Percentiles rank a stretch among this genome's conserved stretches.
Evolutionary conservation across 768 basidiomycete species (phyloP).

Genomic region (Tephrocybe sp.): DNA sequence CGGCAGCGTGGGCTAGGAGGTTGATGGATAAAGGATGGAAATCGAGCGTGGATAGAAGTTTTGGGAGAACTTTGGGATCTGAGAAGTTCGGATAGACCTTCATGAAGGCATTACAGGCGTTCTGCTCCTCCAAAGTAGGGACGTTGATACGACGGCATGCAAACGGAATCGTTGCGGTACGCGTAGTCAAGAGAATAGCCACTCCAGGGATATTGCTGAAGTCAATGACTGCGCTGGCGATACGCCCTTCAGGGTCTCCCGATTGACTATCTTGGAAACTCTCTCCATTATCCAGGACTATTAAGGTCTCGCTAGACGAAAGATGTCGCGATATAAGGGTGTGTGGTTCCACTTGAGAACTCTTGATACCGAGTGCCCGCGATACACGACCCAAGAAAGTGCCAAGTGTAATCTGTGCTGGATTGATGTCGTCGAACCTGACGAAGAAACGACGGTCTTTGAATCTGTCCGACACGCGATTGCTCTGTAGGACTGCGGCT

Average conservation of each 20-base stretch:
- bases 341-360: not conserved
- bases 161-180: not conserved
- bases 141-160: not conserved
- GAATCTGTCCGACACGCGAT: slow-evolving; percentile 4
- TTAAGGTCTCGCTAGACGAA: slow-evolving; percentile 9
- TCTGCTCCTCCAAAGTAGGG: not conserved
- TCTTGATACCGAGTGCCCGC: not conserved
- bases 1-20: slow-evolving; percentile 3
- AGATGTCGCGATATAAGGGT: not conserved
- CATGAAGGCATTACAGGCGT: not conserved
- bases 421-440: slow-evolving; percentile 13
- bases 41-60: not conserved
- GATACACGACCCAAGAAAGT: slow-evolving; percentile 10
- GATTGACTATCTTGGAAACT: not conserved
- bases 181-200: slow-evolving; percentile 1
- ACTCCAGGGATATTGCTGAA: not conserved
- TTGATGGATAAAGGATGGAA: slow-evolving; percentile 9
- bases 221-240: not conserved
- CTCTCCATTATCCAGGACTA: slow-evolving; percentile 25
- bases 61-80: not conserved
- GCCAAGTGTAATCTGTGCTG: slow-evolving; percentile 4
- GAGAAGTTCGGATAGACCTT: not conserved
- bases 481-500: slow-evolving; percentile 6
- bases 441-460: slow-evolving; percentile 8
- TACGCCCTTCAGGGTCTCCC: not conserved